Conservation (phyloP, 352 stramenopile species). For the Phytopythium montanum region DNA sequence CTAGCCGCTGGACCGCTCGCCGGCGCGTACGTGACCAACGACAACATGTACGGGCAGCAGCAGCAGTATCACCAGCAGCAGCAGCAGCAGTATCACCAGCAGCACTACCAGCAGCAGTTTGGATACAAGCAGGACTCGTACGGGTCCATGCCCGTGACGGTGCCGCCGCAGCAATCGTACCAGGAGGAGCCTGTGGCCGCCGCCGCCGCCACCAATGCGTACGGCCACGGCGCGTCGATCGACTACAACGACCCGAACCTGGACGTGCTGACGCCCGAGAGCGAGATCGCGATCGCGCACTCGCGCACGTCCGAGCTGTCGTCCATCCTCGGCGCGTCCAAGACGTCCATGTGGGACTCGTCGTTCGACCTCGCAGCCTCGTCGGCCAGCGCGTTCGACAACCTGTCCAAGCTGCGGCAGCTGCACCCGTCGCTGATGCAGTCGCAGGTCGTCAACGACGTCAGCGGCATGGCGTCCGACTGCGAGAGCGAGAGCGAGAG, state of each 20-base stretch:
- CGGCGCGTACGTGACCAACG: conserved; percentile 9
- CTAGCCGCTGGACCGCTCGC: conserved; percentile 1
- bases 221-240: conserved; percentile 16
- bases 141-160: conserved; percentile 4
- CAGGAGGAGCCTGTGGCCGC: conserved; percentile 17
- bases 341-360: conserved; percentile 12
- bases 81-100: not conserved
- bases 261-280: conserved; percentile 60
- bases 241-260: conserved; percentile 49
- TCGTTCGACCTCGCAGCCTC: conserved; percentile 14
- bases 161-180: conserved; percentile 7
- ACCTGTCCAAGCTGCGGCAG: conserved; percentile 12
- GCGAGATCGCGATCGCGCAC: conserved; percentile 44
- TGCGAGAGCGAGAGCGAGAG: conserved; percentile 28
- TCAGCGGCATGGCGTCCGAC: conserved; percentile 20
- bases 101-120: conserved; percentile 9
- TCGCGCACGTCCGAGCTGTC: conserved; percentile 32
- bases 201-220: conserved; percentile 3
- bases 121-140: conserved; percentile 21
- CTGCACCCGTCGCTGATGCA: conserved; percentile 24
- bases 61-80: conserved; percentile 7
- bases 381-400: conserved; percentile 19
- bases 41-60: conserved; percentile 6
- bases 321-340: conserved; percentile 24
- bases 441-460: conserved; percentile 23